phyloP scores from a whole-genome alignment of 129 eudicot genomes.

The sunflower (Helianthus annuus) region DNA sequence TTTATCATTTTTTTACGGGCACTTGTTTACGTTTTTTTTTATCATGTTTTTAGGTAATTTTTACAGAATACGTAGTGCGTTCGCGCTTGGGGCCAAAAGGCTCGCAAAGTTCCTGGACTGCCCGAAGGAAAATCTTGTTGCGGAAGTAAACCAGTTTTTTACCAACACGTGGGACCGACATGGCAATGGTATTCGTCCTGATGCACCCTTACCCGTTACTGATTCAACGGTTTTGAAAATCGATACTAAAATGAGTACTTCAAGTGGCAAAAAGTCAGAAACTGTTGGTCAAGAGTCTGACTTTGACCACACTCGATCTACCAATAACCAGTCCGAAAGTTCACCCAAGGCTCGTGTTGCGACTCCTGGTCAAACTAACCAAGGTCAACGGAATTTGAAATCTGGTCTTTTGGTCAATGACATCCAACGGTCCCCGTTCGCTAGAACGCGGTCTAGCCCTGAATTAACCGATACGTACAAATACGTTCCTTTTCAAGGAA shows the following conservation, averaged over 20 bases:
- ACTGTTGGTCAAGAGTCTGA: slow-evolving; percentile 34
- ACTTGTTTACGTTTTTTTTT: not conserved
- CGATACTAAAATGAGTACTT: slow-evolving; percentile 26
- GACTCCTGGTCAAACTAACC: slow-evolving; percentile 37
- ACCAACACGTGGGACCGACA: slow-evolving; percentile 78
- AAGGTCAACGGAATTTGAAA: slow-evolving; percentile 47
- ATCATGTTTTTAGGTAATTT: slow-evolving; percentile 60
- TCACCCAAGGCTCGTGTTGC: slow-evolving; percentile 28
- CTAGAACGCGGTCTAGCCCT: slow-evolving; percentile 89
- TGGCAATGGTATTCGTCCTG: slow-evolving; percentile 79
- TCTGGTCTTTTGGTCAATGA: slow-evolving; percentile 54
- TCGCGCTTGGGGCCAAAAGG: slow-evolving; percentile 69
- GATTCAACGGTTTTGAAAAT: slow-evolving; percentile 30
- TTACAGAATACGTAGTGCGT: slow-evolving; percentile 84
- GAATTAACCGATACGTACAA: slow-evolving; percentile 66
- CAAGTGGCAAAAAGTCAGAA: slow-evolving; percentile 34
- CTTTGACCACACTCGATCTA: slow-evolving; percentile 29
- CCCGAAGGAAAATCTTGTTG: slow-evolving; percentile 58
- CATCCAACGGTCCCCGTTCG: slow-evolving; percentile 60
- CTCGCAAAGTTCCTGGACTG: slow-evolving; percentile 76
- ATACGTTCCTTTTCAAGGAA: slow-evolving; percentile 52
- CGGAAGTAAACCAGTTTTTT: slow-evolving; percentile 72
- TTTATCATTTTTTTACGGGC: not conserved
- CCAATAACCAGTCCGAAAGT: slow-evolving; percentile 39
- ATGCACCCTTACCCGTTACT: slow-evolving; percentile 53